Percentiles rank a stretch among this genome's conserved stretches.
Evolutionary conservation across 371 early-diverging fungal genomes (phyloP).

Genomic region (Lichtheimia hyalospora): DNA sequence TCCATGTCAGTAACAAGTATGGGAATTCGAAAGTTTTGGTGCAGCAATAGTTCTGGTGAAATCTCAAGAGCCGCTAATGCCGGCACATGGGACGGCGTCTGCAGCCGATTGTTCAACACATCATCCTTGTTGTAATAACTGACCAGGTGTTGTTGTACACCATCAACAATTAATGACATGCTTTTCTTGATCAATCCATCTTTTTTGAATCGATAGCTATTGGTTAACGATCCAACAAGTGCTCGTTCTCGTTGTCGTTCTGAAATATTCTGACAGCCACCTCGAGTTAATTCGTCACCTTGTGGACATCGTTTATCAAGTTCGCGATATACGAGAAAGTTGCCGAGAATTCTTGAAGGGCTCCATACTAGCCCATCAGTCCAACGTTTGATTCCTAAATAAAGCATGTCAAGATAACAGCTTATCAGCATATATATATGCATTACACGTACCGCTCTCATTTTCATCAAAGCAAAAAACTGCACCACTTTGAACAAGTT

Average conservation of each 20-base stretch:
- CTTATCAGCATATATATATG: not conserved
- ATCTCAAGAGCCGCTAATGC: conserved; percentile 48
- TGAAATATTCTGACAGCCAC: not conserved
- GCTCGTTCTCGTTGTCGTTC: conserved; percentile 54
- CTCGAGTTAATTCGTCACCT: conserved; percentile 20
- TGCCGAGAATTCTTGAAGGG: conserved; percentile 78
- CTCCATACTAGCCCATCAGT: conserved; percentile 88
- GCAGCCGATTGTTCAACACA: conserved; percentile 51
- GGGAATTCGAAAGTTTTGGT: conserved; percentile 59
- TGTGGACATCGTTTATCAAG: conserved; percentile 53
- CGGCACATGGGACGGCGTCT: conserved; percentile 54
- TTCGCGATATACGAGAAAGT: conserved; percentile 79
- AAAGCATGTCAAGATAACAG: no score
- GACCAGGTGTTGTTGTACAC: conserved; percentile 76
- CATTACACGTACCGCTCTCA: conserved; percentile 43
- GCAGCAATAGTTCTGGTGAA: conserved; percentile 51
- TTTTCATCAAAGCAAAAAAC: conserved; percentile 72
- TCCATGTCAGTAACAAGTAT: not conserved
- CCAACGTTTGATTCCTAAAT: conserved; percentile 82
- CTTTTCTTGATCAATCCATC: conserved; percentile 85
- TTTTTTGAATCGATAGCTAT: conserved; percentile 67
- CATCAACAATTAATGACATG: conserved; percentile 75
- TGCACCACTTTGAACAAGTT: conserved; percentile 60
- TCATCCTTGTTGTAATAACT: conserved; percentile 84
- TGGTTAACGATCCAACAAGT: conserved; percentile 61